Base-by-base conservation (phyloP, 1,139 yeast genomes). In the Magnusiomyces fungicola region DNA sequence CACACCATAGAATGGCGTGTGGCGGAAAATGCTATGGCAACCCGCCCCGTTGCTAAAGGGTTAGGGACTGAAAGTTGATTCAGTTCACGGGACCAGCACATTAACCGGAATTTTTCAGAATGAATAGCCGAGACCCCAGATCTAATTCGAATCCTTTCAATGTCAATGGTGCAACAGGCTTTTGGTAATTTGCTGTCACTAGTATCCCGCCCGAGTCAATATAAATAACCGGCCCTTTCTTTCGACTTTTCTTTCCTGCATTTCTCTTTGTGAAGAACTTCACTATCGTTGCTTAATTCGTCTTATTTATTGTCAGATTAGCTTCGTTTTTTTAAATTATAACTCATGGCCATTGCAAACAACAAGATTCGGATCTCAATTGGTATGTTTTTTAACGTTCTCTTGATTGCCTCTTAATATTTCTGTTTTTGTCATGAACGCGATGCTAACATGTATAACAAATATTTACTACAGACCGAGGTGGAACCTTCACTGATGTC, bases 401-500 rank as follows among this genome's bases (percentile, higher is more conserved):
- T 23, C 16, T 27, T 40, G 16, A 24, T n/a, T 12, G 4, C 22
- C 18, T 23, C 7, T 25, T 5, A 27, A 9, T 29, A 32, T 3
- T 10, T 9, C 12, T 7, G 29, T 23, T 39, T 21, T 33, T 34
- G n/a, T 32, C 46, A 34, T n/a, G n/a, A n/a, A n/a, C n/a, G n/a
- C n/a, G n/a, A n/a, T n/a, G n/a, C n/a, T n/a, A n/a, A n/a, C n/a
- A n/a, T n/a, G n/a, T 21, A 25, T 14, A 7, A 7, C 23, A 39
- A 14, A 22, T 30, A 9, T n/a, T 25, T 37, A 7, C 3, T 25
- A 21, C 39, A 61, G 72, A 69, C 50, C 64, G 72, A 4, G 72
- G 72, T 55, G 96, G 97, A 49, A 89, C 96, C 0, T 88, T 88
- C 69, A 87, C 96, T 5, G 96, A 88, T 79, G 89, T 64, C 63